A percentile compares a stretch with the other conserved stretches of the same genome.
Evolutionary conservation across 352 stramenopile species (phyloP).

Genomic region (Globisporangium megalacanthum): DNA sequence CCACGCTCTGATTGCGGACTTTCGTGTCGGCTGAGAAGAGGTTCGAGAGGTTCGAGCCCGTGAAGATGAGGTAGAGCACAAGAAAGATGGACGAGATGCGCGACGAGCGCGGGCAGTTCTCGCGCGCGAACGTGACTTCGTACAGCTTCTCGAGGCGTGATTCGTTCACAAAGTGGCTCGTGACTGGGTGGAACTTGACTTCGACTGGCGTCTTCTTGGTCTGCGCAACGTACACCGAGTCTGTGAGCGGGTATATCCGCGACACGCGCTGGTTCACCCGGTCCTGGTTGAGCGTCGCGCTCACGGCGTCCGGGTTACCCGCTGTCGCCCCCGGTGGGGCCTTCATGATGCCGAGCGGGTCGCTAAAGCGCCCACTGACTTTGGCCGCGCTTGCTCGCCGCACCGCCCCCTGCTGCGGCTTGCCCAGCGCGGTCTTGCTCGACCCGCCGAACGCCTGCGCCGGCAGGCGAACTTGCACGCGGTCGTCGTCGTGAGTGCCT

Average conservation of each 20-base stretch:
- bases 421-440: neutral
- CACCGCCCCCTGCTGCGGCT: neutral
- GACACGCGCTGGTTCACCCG: constrained; percentile 62
- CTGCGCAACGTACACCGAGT: constrained; percentile 62
- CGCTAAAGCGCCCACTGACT: constrained; percentile 2
- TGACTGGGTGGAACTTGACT: constrained; percentile 73
- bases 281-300: constrained; percentile 46
- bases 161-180: constrained; percentile 68
- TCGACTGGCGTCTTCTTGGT: constrained; percentile 75
- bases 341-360: constrained; percentile 6
- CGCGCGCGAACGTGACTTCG: constrained; percentile 73
- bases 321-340: neutral
- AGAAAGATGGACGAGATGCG: constrained; percentile 64
- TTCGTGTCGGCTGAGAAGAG: constrained; percentile 51
- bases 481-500: constrained; percentile 32
- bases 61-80: constrained; percentile 67
- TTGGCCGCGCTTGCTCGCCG: constrained; percentile 2
- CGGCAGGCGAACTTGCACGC: constrained; percentile 9
- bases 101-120: constrained; percentile 64
- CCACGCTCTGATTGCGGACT: constrained; percentile 40
- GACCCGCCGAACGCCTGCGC: neutral
- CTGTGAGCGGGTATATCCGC: constrained; percentile 65
- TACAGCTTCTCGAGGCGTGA: constrained; percentile 71
- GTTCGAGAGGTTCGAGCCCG: constrained; percentile 64
- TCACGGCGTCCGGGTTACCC: constrained; percentile 11